Percentiles rank a stretch among this genome's conserved stretches.
Evolutionary conservation across 768 basidiomycete species (phyloP).

Genomic region (Auricularia sp.): DNA sequence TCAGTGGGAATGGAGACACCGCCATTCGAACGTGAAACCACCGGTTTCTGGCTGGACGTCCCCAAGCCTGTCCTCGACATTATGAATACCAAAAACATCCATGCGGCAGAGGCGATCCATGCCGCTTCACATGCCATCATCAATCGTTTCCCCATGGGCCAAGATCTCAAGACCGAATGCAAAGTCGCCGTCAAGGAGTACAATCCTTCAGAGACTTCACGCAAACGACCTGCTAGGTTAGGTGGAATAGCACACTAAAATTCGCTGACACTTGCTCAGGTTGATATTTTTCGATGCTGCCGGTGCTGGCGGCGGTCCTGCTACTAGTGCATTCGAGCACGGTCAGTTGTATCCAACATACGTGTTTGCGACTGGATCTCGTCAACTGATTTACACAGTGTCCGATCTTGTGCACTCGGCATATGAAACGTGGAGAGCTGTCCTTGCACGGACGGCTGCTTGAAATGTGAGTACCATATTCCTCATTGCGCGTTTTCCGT

Average conservation of each 20-base stretch:
- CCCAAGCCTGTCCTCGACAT: slow-evolving; percentile 42
- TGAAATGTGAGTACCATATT: slow-evolving; percentile 39
- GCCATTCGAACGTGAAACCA: slow-evolving; percentile 63
- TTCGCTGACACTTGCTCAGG: slow-evolving; percentile 25
- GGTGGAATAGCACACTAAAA: not conserved
- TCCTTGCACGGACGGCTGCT: slow-evolving; percentile 60
- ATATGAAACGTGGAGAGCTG: slow-evolving; percentile 49
- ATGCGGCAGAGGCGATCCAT: slow-evolving; percentile 74
- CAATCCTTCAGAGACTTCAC: slow-evolving; percentile 35
- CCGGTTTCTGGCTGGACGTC: slow-evolving; percentile 74
- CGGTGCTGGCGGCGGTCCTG: slow-evolving; percentile 60
- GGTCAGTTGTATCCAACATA: slow-evolving; percentile 29
- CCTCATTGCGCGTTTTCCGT: not conserved
- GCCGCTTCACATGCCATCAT: slow-evolving; percentile 77
- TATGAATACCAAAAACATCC: slow-evolving; percentile 45
- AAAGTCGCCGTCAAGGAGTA: slow-evolving; percentile 71
- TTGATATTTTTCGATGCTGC: slow-evolving; percentile 72
- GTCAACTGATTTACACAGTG: slow-evolving; percentile 23
- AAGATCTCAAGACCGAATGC: slow-evolving; percentile 75
- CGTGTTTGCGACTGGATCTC: too few relatives aligned
- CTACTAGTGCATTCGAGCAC: slow-evolving; percentile 76
- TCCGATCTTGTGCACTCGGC: slow-evolving; percentile 52
- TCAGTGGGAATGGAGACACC: slow-evolving; percentile 69
- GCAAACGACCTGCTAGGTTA: slow-evolving; percentile 62
- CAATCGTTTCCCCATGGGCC: slow-evolving; percentile 60